phyloP scores from a whole-genome alignment of 768 basidiomycete species.

The Lentinula detonsa region DNA sequence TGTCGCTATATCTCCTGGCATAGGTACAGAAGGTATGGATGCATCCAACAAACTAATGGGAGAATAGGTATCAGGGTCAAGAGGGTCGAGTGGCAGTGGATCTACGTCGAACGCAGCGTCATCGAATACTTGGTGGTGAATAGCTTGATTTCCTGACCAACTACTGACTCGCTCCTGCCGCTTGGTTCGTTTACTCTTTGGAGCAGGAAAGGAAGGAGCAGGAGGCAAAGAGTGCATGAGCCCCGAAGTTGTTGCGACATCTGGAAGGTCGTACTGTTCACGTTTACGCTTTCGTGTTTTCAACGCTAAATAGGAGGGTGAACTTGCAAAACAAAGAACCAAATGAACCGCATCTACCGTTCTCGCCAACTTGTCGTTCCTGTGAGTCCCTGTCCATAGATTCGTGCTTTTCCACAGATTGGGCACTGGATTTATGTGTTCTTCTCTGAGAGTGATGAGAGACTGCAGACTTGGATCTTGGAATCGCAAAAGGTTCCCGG shows the following conservation, averaged over 20 bases:
- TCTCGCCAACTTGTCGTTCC: neutral
- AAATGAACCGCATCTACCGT: neutral
- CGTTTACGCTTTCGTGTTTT: constrained; percentile 7
- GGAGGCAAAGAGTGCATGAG: neutral
- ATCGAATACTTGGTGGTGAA: neutral
- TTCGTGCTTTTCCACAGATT: neutral
- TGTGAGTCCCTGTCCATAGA: neutral
- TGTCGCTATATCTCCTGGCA: neutral
- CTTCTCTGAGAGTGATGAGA: neutral
- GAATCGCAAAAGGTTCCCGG: neutral
- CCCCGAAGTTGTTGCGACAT: neutral
- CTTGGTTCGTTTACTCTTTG: neutral
- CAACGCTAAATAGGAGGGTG: neutral
- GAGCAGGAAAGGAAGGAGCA: neutral
- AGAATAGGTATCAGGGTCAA: neutral
- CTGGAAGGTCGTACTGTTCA: neutral
- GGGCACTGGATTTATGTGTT: neutral
- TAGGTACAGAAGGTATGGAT: neutral
- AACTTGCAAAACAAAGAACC: neutral
- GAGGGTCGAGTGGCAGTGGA: neutral
- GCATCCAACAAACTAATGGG: neutral
- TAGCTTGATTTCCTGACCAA: neutral
- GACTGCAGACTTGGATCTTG: neutral
- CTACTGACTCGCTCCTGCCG: neutral
- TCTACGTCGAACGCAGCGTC: constrained; percentile 10